These are phyloP conservation scores for Triangularia setosa DNA, from an alignment of 2,329 filamentous ascomycete species.

Conservation along the genomic window DNA sequence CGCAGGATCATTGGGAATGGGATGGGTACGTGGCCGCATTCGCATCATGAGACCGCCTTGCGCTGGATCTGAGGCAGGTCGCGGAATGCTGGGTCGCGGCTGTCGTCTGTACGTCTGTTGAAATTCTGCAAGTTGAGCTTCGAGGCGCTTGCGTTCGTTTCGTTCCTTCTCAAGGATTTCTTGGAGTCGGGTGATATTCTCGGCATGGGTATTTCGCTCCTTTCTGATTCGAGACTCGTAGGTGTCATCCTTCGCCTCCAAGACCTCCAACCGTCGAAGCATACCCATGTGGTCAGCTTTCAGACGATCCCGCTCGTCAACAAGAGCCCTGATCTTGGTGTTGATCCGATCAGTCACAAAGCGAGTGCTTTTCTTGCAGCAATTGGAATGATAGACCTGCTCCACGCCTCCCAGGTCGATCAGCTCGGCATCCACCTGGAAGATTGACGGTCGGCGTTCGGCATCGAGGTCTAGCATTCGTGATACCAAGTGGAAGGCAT, in stretches of 20 bases:
- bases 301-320: constrained; percentile 26
- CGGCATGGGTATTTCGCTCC: constrained; percentile 33
- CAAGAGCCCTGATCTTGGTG: constrained; percentile 29
- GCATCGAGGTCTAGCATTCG: constrained; percentile 36
- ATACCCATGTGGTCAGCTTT: constrained; percentile 33
- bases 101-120: constrained; percentile 29
- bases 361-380: constrained; percentile 39
- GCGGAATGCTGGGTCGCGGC: constrained; percentile 16
- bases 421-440: constrained; percentile 39
- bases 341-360: constrained; percentile 35
- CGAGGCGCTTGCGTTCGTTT: constrained; percentile 27
- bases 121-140: constrained; percentile 22
- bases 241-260: constrained; percentile 39
- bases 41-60: constrained; percentile 20
- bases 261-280: constrained; percentile 32
- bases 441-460: constrained; percentile 32
- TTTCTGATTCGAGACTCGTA: constrained; percentile 38
- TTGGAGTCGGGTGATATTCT: constrained; percentile 33
- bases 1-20: neutral
- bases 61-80: constrained; percentile 20
- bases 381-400: constrained; percentile 44
- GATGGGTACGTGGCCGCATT: constrained; percentile 13
- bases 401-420: constrained; percentile 44
- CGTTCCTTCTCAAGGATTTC: constrained; percentile 35
- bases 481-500: constrained; percentile 36